Evolutionary conservation across 176 grass and related monocot genomes (phyloP), one percentile per base, ranked within the genome.

Genomic region (Chloris gayana): DNA sequence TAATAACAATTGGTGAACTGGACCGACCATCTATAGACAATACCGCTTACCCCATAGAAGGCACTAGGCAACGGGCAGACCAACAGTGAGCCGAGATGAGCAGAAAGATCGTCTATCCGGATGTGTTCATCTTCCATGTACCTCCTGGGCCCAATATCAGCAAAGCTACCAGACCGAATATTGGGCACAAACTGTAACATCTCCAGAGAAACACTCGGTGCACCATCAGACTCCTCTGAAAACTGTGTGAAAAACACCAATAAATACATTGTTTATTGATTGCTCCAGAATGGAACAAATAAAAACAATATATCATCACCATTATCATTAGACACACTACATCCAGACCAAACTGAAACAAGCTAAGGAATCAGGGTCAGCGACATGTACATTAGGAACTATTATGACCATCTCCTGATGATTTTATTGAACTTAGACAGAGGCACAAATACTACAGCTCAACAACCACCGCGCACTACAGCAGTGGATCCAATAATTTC

Each of bases 41-140:
- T 34, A 54, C 15, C 33, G 64, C 78, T 61, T 90, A 93, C 96
- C 79, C 92, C 96, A 78, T 99, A 99, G 78, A 99, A 93, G 76
- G 96, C 90, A 21, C 90, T 95, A 62, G 96, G 96, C n/a, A 82
- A 61, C 0, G 96, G 96, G 64, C 92, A 99, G 35, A 75, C 60
- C 74, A 98, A 60, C 26, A 87, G 51, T 0, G 90, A 86, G 31
- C 90, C 92, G 13, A 95, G 84, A 83, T 95, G 90, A 63, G 90
- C 80, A 7, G 88, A 88, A 59, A 99, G 90, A 92, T 99, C 88
- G 69, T 99, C 90, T 42, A 99, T 95, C 27, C 96, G 75, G 32
- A 99, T 95, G 73, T 99, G 96, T 18, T 99, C 96, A 60, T 99
- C 96, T 87, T 99, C 96, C 96, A 99, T 99, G 79, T 89, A 89